Base-by-base conservation (phyloP, 257 asterid genomes). In the Henckelia pumila region DNA sequence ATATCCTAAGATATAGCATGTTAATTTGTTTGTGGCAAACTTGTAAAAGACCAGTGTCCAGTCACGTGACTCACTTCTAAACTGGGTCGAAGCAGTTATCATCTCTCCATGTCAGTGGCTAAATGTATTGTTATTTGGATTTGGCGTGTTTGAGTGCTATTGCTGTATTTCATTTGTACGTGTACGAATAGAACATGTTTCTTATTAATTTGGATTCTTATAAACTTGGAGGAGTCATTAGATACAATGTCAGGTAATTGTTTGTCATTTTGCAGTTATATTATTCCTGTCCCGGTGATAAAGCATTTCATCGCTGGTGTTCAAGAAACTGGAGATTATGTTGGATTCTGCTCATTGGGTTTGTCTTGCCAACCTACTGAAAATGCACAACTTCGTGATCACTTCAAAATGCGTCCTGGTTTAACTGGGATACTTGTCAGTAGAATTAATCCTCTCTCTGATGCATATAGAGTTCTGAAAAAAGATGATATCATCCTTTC, bases 201-300 rank as follows among this genome's bases (percentile, higher is more conserved):
- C 22, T 22, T 9, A 63, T 22, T n/a, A 9, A 35, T 23, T 6
- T 7, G 24, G 56, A 7, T 11, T 63, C 25, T 11, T 35, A 22
- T 11, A n/a, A 1, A 32, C 19, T 35, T 37, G 8, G n/a, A 63
- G 49, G 30, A 63, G 25, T 40, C 32, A 37, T 21, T 24, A 35
- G 47, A 35, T 35, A 35, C 47, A 19, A 24, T 32, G 14, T 35
- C 47, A 35, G 2, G 4, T 35, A 7, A 64, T 47, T 40, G 47
- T 67, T 55, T 52, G 33, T 68, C 7, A 25, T 30, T 64, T 65
- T 77, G 77, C 87, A 88, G 98, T 64, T 93, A 93, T 72, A 90
- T 93, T 75, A 93, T 93, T 79, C 98, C 98, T 44, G 95, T 86
- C 55, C 97, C 98, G 49, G 97, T 89, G 62, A 90, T 93, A 78